phyloP scores from a whole-genome alignment of 345 rosid genomes.

The Kernera saxatilis region DNA sequence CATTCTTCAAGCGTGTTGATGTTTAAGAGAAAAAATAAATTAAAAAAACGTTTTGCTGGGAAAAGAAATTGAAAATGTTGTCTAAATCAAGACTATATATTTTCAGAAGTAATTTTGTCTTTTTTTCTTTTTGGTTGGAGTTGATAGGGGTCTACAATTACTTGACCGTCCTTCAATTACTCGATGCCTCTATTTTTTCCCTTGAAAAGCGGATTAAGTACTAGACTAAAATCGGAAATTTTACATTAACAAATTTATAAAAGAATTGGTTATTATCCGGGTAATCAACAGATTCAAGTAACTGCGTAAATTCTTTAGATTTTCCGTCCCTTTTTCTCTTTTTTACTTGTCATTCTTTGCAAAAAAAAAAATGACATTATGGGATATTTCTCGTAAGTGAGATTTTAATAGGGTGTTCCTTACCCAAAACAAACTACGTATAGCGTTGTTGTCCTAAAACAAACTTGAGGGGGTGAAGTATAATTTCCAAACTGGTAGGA shows the following conservation, averaged over 20 bases:
- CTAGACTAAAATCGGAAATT: not conserved
- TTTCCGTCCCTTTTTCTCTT: not conserved
- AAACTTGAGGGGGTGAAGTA: not conserved
- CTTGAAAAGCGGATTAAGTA: slow-evolving; percentile 10
- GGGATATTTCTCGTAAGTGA: no score
- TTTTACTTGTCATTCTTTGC: not conserved
- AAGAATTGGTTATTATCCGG: not conserved
- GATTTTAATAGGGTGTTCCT: not conserved
- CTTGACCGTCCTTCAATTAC: slow-evolving; percentile 19
- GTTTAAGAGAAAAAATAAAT: not conserved
- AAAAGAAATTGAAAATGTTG: slow-evolving; percentile 6
- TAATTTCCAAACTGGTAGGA: not conserved
- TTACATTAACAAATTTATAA: not conserved
- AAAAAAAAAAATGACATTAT: no score
- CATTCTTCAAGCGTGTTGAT: slow-evolving; percentile 20
- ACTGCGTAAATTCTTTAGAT: not conserved
- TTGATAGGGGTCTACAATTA: slow-evolving; percentile 6
- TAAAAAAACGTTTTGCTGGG: not conserved
- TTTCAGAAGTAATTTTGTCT: not conserved
- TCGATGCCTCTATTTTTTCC: slow-evolving; percentile 20
- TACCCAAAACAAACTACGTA: not conserved
- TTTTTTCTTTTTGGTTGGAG: slow-evolving; percentile 10
- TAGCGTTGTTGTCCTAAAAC: not conserved
- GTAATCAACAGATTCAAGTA: not conserved
- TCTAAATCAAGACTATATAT: slow-evolving; percentile 11